Base-by-base conservation (phyloP, 106 monocot species). In the Dioscorea alata region DNA sequence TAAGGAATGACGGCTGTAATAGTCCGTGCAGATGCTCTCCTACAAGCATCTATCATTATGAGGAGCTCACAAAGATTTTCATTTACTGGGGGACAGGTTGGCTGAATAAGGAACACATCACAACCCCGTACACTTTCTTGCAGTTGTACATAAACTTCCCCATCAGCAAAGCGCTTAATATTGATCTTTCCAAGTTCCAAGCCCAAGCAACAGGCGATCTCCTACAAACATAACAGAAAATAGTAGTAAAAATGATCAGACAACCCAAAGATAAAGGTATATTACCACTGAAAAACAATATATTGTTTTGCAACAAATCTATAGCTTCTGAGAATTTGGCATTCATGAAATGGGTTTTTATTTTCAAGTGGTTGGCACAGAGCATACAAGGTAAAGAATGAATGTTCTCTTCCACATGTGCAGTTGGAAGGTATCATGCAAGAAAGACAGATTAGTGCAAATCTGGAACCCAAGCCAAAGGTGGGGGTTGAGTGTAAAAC, bases 1-100 rank as follows among this genome's bases (percentile, higher is more conserved):
- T 84, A 84, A 56, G 84, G 84, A 70, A 80, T 77, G 12, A 84
- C 77, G 60, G 80, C 80, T 18, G 80, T 84, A 60, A 84, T 80
- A 51, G 64, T 76, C 66, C 63, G 62, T 33, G 84, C 80, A 51
- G 80, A 84, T 49, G 84, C 84, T 48, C 80, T 80, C 14, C 84
- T 76, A 63, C 84, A 84, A 59, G 84, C 80, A 84, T 84, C 84
- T 48, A 80, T 84, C 84, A 84, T 84, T 21, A 84, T 22, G 33
- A 80, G 28, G 50, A 84, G 76, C 73, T 84, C 84, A 69, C 73
- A 76, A 19, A 84, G 51, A 63, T 84, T 84, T 63, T 84, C 84
- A 73, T 84, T 80, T 50, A 70, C 76, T 67, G 84, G 84, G 16
- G 76, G 73, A 24, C 84, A 84, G 15, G 84, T 84, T 63, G 84